Evolutionary conservation across 2,329 filamentous ascomycete genomes (phyloP), one percentile per base, ranked within the genome.

Genomic region (Colletotrichum euphorbiae): DNA sequence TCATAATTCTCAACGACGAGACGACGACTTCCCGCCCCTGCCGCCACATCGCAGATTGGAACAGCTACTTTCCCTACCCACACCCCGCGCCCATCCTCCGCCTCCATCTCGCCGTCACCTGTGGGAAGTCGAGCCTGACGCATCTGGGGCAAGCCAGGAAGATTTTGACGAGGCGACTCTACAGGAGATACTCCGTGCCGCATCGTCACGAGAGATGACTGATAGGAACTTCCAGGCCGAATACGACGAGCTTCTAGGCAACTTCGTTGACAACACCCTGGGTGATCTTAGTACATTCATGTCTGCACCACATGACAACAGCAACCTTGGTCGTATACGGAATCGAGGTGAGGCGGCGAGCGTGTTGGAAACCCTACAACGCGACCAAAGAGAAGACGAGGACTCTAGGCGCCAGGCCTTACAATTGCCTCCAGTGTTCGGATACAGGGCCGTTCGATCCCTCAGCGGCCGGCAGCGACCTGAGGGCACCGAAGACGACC

Each of bases 31-130:
- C 56, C 77, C 36, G 36, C 36, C 36, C 36, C 11, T 38, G 13
- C 59, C 64, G 21, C 74, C 78, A 24, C 70, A 72, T 28, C 72
- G 75, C 28, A 71, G 75, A 64, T 70, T 80, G 4, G 76, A 78
- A 12, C 74, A 77, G 28, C 72, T 79, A 21, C 76, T 77, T 19
- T 42, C 55, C 24, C 45, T 66, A 17, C 45, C 59, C 36, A 17
- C 58, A 28, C 45, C 51, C 54, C 63, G 57, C 40, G 51, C 31
- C 45, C 40, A 58, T 33, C 65, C 58, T 46, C 59, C 52, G 19
- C 55, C 19, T 38, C 38, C 58, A 56, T 48, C 54, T n/a, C 64
- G 64, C 46, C 58, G 40, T 9, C 40, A 36, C 15, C 65, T 55
- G 8, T 64, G 65, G 65, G 64, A 63, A 57, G 56, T 55, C 17